Evolutionary conservation across 208 protist species (phyloP).

Genomic region (Trypanosoma brucei): DNA sequence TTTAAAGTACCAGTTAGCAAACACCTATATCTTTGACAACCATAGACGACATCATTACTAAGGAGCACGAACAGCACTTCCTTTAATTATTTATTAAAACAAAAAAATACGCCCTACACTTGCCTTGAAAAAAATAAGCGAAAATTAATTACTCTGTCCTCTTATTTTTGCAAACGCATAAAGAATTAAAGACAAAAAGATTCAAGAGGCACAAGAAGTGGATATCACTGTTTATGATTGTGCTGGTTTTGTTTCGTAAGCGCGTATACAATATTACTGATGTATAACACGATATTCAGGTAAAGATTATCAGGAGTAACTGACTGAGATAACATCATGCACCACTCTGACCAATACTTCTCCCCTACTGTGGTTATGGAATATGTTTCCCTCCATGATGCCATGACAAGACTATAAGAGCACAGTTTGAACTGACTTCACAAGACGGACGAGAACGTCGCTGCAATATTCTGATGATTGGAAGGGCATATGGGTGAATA

Average conservation of each 20-base stretch:
- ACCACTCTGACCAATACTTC: slow-evolving; percentile 21
- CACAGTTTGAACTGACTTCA: slow-evolving; percentile 23
- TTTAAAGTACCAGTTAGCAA: too few relatives aligned
- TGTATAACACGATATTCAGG: slow-evolving; percentile 30
- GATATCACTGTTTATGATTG: not conserved
- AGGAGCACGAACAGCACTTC: too few relatives aligned
- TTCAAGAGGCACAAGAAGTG: not conserved
- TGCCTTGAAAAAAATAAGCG: too few relatives aligned
- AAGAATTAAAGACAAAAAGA: too few relatives aligned
- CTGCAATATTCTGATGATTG: slow-evolving; percentile 4
- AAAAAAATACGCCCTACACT: too few relatives aligned
- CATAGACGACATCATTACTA: too few relatives aligned
- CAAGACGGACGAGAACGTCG: slow-evolving; percentile 19
- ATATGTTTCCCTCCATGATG: slow-evolving; percentile 4
- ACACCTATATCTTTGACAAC: too few relatives aligned
- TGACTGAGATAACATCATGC: slow-evolving; percentile 33
- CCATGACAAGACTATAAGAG: slow-evolving; percentile 8
- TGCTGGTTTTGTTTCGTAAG: not conserved
- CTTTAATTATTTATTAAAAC: too few relatives aligned
- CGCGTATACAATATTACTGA: not conserved
- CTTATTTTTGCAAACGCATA: too few relatives aligned
- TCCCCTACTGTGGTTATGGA: too few relatives aligned
- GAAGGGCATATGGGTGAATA: not conserved
- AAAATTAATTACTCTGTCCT: too few relatives aligned
- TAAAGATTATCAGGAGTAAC: slow-evolving; percentile 18